Conservation (phyloP, 2,329 filamentous ascomycete species). For the Stachybotrys chartarum region DNA sequence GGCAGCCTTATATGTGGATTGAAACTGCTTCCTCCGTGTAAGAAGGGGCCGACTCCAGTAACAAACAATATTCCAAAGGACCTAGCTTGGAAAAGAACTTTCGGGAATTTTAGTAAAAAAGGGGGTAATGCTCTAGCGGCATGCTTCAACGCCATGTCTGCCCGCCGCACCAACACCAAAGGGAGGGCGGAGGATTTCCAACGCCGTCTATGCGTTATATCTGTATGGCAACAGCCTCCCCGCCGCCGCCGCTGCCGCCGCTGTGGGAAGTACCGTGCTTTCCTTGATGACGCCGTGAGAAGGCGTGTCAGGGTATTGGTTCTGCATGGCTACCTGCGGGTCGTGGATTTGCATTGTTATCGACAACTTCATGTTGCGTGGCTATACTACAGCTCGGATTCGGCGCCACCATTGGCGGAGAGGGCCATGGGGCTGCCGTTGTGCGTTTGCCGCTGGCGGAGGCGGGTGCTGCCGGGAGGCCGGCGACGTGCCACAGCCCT, state of each 20-base stretch:
- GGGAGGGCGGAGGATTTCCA: conserved; percentile 9
- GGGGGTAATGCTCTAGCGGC: not conserved
- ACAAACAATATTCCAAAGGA: not conserved
- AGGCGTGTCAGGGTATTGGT: too few species aligned
- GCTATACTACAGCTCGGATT: conserved; percentile 42
- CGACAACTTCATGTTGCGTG: not conserved
- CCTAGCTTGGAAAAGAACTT: not conserved
- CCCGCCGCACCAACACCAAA: not conserved
- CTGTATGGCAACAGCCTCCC: conserved; percentile 10
- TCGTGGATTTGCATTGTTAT: too few species aligned
- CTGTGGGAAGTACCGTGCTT: too few species aligned
- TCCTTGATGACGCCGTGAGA: too few species aligned
- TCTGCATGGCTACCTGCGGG: too few species aligned
- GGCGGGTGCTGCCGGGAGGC: conserved; percentile 31
- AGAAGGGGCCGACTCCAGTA: not conserved
- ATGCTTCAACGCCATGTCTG: not conserved
- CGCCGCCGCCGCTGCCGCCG: conserved; percentile 1
- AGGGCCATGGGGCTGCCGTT: conserved; percentile 51
- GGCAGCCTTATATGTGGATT: too few species aligned
- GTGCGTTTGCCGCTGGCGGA: conserved; percentile 36
- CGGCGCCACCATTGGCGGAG: conserved; percentile 49
- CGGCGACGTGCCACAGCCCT: conserved; percentile 34
- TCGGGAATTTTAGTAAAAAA: not conserved
- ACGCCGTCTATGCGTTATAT: conserved; percentile 26
- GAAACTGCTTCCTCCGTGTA: not conserved